phyloP scores from a whole-genome alignment of 192 early-diverging fungal species.

The Backusella mclennaniae region DNA sequence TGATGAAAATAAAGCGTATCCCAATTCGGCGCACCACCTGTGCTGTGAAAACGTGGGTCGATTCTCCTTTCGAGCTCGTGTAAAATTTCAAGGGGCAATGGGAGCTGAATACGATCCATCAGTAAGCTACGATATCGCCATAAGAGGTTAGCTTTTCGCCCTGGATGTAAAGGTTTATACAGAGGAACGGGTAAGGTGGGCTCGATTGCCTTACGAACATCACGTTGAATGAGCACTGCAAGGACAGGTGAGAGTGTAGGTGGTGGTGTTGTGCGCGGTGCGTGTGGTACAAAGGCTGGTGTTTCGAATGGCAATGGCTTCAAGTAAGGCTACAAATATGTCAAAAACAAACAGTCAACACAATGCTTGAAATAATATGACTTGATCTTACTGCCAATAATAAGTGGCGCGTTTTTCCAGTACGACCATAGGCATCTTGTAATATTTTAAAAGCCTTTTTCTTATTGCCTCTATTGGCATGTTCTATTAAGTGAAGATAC shows the following conservation, averaged over 20 bases:
- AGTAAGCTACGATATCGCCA: constrained; percentile 37
- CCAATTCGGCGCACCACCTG: constrained; percentile 17
- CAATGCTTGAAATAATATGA: too few relatives aligned
- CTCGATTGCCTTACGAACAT: neutral
- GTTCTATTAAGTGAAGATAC: constrained; percentile 27
- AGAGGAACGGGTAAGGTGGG: constrained; percentile 26
- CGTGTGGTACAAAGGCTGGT: constrained; percentile 29
- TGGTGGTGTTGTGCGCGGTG: constrained; percentile 35
- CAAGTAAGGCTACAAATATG: constrained; percentile 10
- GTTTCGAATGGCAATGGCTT: neutral
- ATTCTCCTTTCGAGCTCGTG: constrained; percentile 31
- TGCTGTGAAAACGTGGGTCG: neutral
- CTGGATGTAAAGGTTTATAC: constrained; percentile 34
- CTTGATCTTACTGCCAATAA: constrained; percentile 25
- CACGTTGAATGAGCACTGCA: neutral
- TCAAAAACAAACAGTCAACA: too few relatives aligned
- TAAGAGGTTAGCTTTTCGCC: constrained; percentile 34
- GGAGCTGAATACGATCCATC: neutral
- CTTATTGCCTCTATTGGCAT: constrained; percentile 23
- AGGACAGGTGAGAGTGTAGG: constrained; percentile 18
- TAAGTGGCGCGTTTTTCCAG: constrained; percentile 27
- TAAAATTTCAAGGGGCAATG: constrained; percentile 31
- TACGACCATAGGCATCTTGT: constrained; percentile 30
- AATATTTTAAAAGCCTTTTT: constrained; percentile 29
- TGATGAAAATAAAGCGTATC: constrained; percentile 8